Base-by-base conservation (phyloP, 1,139 yeast species). In the Sugiyamaella castrensis region DNA sequence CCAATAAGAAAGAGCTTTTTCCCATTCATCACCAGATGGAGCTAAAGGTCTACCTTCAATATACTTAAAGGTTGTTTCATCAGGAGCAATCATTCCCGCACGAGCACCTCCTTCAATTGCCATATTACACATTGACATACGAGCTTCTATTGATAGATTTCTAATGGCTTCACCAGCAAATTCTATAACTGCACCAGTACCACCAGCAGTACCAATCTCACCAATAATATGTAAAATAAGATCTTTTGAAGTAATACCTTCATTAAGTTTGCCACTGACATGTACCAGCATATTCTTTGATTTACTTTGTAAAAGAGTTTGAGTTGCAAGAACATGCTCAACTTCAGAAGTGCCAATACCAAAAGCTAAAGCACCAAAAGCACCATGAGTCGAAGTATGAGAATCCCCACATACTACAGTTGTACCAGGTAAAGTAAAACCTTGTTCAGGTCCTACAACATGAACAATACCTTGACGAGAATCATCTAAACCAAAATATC, bases 121-220 rank as follows among this genome's bases (percentile, higher is more conserved):
- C 98, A 92, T 92, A 69, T 92, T 92, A 78, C 98, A 92, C 73
- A 92, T 92, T 46, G 98, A 89, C 98, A 92, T 92, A 72, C 98
- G 82, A n/a, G 98, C 97, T 72, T 92, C 98, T 92, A 92, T 88
- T 32, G 95, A 82, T 55, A 92, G 79, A 54, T 77, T 79, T 67
- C 85, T 87, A 61, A 92, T 88, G 52, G 98, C 97, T 59, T 84
- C 81, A 68, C 98, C 98, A 42, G 96, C 94, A 73, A 91, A 92
- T 73, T 92, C 98, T 67, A 92, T 87, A 52, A 92, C 98, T 63
- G 82, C 77, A 50, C 98, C 98, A 51, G 98, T 92, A 74, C 98
- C 98, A 72, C 98, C 98, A 55, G 98, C 98, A 60, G 98, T 92
- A 72, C 98, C 98, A 65, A 92, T 91, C 48, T 84, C 84, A 59